A percentile compares a stretch with the other conserved stretches of the same genome.
These are phyloP conservation scores for Odontarrhena argentea DNA, from an alignment of 345 rosid genomes.

Conservation along the genomic window DNA sequence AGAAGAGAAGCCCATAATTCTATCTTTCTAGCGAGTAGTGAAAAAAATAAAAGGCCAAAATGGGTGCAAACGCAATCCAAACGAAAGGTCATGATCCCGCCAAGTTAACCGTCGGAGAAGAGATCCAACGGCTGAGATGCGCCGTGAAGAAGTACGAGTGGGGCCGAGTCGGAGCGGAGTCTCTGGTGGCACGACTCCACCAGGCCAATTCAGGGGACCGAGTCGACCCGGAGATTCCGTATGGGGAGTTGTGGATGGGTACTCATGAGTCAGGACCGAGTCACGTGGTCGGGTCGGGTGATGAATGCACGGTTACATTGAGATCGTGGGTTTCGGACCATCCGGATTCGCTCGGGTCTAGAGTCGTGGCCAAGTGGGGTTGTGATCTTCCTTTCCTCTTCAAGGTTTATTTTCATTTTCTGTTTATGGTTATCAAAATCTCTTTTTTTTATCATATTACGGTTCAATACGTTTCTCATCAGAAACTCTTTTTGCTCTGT, in stretches of 20 bases:
- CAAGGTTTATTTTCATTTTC: conserved; percentile 53
- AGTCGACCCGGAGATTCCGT: conserved; percentile 47
- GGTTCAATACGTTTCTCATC: background rate
- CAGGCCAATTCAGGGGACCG: conserved; percentile 58
- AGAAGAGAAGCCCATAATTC: conserved; percentile 26
- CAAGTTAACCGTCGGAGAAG: conserved; percentile 32
- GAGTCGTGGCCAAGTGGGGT: conserved; percentile 78
- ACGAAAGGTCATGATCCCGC: conserved; percentile 31
- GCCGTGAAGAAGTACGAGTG: conserved; percentile 82
- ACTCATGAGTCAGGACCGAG: conserved; percentile 88
- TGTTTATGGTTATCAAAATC: background rate
- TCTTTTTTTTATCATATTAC: background rate
- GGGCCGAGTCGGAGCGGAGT: conserved; percentile 70
- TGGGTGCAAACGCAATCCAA: conserved; percentile 41
- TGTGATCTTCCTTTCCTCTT: conserved; percentile 91
- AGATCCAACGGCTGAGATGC: conserved; percentile 56
- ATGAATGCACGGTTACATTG: conserved; percentile 39
- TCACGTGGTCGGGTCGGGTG: conserved; percentile 48
- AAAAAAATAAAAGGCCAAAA: conserved; percentile 11
- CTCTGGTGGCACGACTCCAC: conserved; percentile 62
- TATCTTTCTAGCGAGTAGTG: conserved; percentile 4
- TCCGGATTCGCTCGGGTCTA: conserved; percentile 70
- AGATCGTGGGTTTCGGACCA: conserved; percentile 70
- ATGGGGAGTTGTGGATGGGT: conserved; percentile 78
- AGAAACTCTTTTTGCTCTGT: background rate